Evolutionary conservation across 1,139 yeast species (phyloP).

Genomic region (Blastobotrys arbuscula): DNA sequence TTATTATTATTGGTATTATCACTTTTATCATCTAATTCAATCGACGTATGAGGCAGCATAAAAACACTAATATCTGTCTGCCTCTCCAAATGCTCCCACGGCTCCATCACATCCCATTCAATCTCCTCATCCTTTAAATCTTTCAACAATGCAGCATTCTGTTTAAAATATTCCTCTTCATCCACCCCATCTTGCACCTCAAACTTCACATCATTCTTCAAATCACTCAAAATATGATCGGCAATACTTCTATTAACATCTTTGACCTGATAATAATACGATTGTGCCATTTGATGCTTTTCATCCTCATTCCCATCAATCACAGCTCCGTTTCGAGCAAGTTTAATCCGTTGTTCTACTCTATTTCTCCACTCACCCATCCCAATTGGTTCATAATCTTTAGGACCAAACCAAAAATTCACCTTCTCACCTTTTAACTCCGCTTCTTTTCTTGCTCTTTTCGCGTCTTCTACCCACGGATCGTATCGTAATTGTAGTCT

Average conservation of each 20-base stretch:
- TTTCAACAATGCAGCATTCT: slow-evolving; percentile 10
- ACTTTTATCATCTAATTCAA: not conserved
- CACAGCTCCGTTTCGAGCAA: no score
- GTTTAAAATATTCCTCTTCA: slow-evolving; percentile 13
- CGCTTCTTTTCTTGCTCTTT: slow-evolving; percentile 25
- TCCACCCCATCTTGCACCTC: slow-evolving; percentile 11
- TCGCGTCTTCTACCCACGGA: slow-evolving; percentile 36
- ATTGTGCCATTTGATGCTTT: not conserved
- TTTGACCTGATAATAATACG: slow-evolving; percentile 21
- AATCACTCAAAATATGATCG: slow-evolving; percentile 19
- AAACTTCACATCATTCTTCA: slow-evolving; percentile 15
- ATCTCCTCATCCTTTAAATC: slow-evolving; percentile 17
- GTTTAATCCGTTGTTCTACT: not conserved
- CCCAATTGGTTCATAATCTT: slow-evolving; percentile 28
- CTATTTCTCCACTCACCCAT: slow-evolving; percentile 28
- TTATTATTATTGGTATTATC: not conserved
- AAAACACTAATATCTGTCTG: slow-evolving; percentile 28
- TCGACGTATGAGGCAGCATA: slow-evolving; percentile 24
- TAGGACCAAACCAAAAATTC: slow-evolving; percentile 33
- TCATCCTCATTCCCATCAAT: not conserved
- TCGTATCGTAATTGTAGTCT: slow-evolving; percentile 30
- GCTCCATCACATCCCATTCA: slow-evolving; percentile 28
- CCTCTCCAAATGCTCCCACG: slow-evolving; percentile 26
- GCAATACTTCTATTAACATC: slow-evolving; percentile 22
- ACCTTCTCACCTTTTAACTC: slow-evolving; percentile 19